These are phyloP conservation scores for Suillus spraguei DNA, from an alignment of 768 basidiomycete species.

Conservation along the genomic window DNA sequence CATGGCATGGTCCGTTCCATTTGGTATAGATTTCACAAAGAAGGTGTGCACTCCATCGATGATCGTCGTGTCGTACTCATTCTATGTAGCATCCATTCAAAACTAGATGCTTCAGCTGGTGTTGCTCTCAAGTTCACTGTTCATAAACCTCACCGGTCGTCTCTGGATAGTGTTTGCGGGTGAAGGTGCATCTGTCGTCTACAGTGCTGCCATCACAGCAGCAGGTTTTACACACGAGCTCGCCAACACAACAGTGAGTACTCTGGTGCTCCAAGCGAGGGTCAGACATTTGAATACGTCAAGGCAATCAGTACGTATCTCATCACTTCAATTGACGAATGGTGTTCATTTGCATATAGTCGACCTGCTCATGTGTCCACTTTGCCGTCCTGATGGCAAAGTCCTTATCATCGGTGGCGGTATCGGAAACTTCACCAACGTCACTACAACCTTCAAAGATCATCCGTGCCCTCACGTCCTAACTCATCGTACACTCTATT, in stretches of 20 bases:
- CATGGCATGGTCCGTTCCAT: constrained; percentile 96
- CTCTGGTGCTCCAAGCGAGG: constrained; percentile 96
- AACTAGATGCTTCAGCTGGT: constrained; percentile 95
- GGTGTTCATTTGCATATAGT: constrained; percentile 43
- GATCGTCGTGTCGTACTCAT: background rate
- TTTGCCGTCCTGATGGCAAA: constrained; percentile 85
- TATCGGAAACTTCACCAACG: constrained; percentile 99
- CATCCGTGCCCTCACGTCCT: constrained; percentile 95
- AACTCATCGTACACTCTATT: constrained; percentile 56
- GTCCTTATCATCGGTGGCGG: constrained; percentile 99
- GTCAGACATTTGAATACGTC: constrained; percentile 94
- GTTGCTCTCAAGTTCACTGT: constrained; percentile 98
- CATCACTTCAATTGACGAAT: background rate
- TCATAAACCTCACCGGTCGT: constrained; percentile 86
- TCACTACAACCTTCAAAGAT: constrained; percentile 99
- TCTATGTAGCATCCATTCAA: constrained; percentile 85
- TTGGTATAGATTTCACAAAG: constrained; percentile 97
- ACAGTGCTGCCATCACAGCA: constrained; percentile 79
- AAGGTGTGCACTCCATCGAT: constrained; percentile 34
- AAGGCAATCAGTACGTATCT: constrained; percentile 78
- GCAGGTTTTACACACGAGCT: constrained; percentile 97
- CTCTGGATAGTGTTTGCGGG: constrained; percentile 99
- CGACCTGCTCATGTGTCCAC: constrained; percentile 92
- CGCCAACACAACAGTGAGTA: constrained; percentile 99
- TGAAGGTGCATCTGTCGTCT: constrained; percentile 80